Base-by-base conservation (phyloP, 495 filamentous ascomycete species). In the Penicillium pulvis region DNA sequence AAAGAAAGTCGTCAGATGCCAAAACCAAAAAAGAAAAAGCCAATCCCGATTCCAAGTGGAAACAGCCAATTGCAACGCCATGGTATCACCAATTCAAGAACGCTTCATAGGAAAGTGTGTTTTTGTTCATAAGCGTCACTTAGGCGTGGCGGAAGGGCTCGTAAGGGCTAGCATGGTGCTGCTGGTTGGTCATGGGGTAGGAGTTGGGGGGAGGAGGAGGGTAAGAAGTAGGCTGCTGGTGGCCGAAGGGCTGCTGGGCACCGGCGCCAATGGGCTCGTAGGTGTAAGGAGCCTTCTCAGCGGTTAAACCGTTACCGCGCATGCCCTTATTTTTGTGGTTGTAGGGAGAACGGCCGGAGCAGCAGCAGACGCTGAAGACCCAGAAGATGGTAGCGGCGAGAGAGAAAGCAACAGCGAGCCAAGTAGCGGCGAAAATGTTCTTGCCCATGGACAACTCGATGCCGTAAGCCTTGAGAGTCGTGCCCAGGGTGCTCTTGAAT, bases 351-450 rank as follows among this genome's bases (percentile, higher is more conserved):
- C 75, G 74, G n/a, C 85, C 85, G 56, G 79, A 82, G 80, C 93
- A 97, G 85, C 93, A 97, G 88, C 93, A 97, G 55, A 86, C 80
- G 73, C 85, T 90, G 73, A 96, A 85, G 62, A 90, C 77, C 93
- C 93, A 98, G 87, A 96, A 97, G 64, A 96, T 63, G 56, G 81
- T 81, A 14, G 85, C 85, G 48, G 68, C 90, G 23, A 91, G 63
- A 46, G 88, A 85, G 71, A 95, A 94, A 33, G 80, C 88, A 11
- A 87, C 88, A 49, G 86, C 87, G 49, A 97, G 72, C 93, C 93
- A 98, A 49, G 86, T 82, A 5, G 82, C 73, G 24, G 81, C 81
- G 56, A 89, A 84, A 72, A 89, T 92, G 63, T 81, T 79, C 48
- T 66, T 83, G 71, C 90, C 89, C 65, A 93, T 75, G 42, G 66